Percentiles rank a stretch among this genome's conserved stretches.
Evolutionary conservation across 1,284 basidiomycete genomes (phyloP).

Genomic region (Waitea zeae): DNA sequence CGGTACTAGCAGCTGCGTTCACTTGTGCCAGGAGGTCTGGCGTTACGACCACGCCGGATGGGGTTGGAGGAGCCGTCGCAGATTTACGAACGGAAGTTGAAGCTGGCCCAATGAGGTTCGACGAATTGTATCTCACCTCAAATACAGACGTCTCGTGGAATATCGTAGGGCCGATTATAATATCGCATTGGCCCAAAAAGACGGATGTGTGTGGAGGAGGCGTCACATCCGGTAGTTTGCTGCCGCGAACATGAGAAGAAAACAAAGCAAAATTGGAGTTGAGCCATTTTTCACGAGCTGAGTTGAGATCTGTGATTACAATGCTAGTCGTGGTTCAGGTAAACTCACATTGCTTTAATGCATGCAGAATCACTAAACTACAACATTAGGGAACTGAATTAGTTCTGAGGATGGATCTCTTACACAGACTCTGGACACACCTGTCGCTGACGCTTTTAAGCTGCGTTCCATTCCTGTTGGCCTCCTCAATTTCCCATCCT

Average conservation of each 20-base stretch:
- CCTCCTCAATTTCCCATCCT: too few species aligned
- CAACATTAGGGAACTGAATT: too few species aligned
- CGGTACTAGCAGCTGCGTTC: constrained; percentile 40
- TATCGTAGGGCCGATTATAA: constrained; percentile 54
- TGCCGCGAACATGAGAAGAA: constrained; percentile 36
- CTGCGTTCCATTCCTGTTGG: too few species aligned
- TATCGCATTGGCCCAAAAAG: constrained; percentile 41
- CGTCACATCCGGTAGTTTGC: constrained; percentile 27
- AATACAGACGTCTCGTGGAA: constrained; percentile 48
- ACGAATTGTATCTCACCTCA: constrained; percentile 39
- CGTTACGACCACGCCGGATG: constrained; percentile 21
- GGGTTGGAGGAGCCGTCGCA: constrained; percentile 5
- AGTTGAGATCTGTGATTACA: too few species aligned
- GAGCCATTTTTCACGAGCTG: constrained; percentile 55
- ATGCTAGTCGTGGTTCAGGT: too few species aligned
- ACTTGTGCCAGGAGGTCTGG: constrained; percentile 41
- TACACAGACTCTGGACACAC: too few species aligned
- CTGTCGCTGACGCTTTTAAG: too few species aligned
- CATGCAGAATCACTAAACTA: too few species aligned
- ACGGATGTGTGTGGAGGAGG: constrained; percentile 49
- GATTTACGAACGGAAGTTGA: too few species aligned
- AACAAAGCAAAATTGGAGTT: constrained; percentile 54
- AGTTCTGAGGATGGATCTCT: too few species aligned
- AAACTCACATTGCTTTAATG: too few species aligned
- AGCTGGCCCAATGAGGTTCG: too few species aligned